Evolutionary conservation across 1,139 yeast genomes (phyloP).

Genomic region (Debaryomycetaceae sp.): DNA sequence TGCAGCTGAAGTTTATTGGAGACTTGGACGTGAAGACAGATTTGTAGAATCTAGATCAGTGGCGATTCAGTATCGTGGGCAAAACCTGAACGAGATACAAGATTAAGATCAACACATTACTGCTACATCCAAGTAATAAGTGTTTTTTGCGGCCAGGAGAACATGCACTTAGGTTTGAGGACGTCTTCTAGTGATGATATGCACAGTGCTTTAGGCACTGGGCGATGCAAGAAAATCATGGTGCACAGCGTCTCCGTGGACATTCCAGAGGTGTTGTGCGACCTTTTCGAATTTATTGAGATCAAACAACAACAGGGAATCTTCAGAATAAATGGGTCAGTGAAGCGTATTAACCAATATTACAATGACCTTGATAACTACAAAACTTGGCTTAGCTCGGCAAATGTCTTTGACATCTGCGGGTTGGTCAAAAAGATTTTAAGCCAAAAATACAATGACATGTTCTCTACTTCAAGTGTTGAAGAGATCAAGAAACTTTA

Average conservation of each 20-base stretch:
- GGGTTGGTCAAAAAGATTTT: conserved; percentile 18
- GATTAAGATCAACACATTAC: too few species aligned
- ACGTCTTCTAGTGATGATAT: neutral
- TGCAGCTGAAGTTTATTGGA: too few species aligned
- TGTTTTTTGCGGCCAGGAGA: too few species aligned
- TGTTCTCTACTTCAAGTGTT: neutral
- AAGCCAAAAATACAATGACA: conserved; percentile 9
- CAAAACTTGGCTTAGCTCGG: conserved; percentile 11
- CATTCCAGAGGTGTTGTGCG: conserved; percentile 18
- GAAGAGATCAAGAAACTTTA: conserved; percentile 4
- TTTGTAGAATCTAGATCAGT: too few species aligned
- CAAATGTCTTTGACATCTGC: conserved; percentile 19
- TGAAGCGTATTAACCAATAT: conserved; percentile 18
- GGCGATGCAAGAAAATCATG: neutral
- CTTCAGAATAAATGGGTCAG: conserved; percentile 28
- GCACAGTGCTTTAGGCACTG: neutral
- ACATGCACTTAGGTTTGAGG: neutral
- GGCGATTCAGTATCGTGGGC: too few species aligned
- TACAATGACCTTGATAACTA: conserved; percentile 12
- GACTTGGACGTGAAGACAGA: too few species aligned
- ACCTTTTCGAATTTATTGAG: conserved; percentile 18
- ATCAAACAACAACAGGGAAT: conserved; percentile 22
- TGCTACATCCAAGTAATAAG: too few species aligned
- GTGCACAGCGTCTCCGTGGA: conserved; percentile 2
- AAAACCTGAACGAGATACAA: too few species aligned